phyloP scores from a whole-genome alignment of 345 rosid genomes.

The Citrus maxima region DNA sequence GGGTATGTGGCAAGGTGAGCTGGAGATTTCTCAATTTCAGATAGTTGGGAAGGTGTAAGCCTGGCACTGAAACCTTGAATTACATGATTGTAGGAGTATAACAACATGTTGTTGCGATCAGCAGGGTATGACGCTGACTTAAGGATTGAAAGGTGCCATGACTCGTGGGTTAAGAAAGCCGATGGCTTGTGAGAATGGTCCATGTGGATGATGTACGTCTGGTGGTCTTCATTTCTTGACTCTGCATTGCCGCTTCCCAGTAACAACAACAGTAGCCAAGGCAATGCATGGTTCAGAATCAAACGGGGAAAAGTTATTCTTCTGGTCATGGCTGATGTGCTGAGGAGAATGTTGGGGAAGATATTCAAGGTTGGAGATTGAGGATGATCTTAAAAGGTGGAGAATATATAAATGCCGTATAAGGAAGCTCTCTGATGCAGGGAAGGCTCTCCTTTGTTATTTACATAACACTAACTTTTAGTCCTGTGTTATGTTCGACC shows the following conservation, averaged over 20 bases:
- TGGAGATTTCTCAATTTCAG: constrained; percentile 34
- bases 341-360: background rate
- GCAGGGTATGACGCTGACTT: constrained; percentile 14
- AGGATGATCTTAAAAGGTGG: background rate
- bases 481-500: background rate
- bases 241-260: background rate
- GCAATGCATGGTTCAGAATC: background rate
- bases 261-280: constrained; percentile 5
- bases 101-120: constrained; percentile 8
- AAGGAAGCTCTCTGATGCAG: background rate
- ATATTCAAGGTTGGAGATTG: background rate
- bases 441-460: background rate
- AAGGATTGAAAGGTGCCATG: constrained; percentile 25
- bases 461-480: background rate
- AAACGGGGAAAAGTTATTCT: background rate
- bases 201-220: constrained; percentile 37
- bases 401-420: background rate
- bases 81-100: constrained; percentile 40
- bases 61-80: constrained; percentile 49
- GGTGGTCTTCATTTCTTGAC: constrained; percentile 7
- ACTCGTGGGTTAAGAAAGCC: constrained; percentile 27
- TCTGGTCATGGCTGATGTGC: constrained; percentile 1
- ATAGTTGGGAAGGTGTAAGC: constrained; percentile 36
- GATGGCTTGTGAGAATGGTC: constrained; percentile 35
- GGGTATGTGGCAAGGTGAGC: constrained; percentile 35